Base-by-base conservation (phyloP, 2,329 filamentous ascomycete species). In the Dryadomyces quercivorus region DNA sequence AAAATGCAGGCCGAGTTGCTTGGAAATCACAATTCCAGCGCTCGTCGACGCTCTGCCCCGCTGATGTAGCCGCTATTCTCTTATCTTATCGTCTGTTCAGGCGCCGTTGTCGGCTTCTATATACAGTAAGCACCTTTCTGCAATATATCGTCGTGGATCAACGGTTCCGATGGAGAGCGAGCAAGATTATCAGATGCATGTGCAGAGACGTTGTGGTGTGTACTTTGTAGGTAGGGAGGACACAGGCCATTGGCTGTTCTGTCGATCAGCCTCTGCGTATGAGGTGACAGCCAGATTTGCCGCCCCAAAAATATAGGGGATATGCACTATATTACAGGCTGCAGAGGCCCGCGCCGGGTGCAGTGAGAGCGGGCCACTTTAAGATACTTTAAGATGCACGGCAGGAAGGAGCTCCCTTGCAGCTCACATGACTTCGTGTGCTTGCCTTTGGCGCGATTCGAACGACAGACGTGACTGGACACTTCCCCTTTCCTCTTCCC, bases 341-440 rank as follows among this genome's bases (percentile, higher is more conserved):
- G n/a, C n/a, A n/a, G n/a, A n/a, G n/a, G n/a, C n/a, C n/a, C n/a
- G n/a, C n/a, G n/a, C n/a, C n/a, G n/a, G n/a, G n/a, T n/a, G n/a
- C n/a, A n/a, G n/a, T n/a, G n/a, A n/a, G n/a, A n/a, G n/a, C n/a
- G n/a, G n/a, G n/a, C n/a, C n/a, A n/a, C n/a, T n/a, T n/a, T n/a
- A n/a, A n/a, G n/a, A n/a, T 31, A 31, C 26, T 31, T 31, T n/a
- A n/a, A n/a, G n/a, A n/a, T n/a, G n/a, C n/a, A n/a, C n/a, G n/a
- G 26, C 26, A 31, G 56, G 56, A 51, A 57, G 38, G 50, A 40
- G 52, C 15, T 48, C 44, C 52, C 56, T 53, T 59, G 57, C 57
- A 59, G 53, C 50, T 60, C 59, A 62, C 61, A 59, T 62, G 60
- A 59, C 56, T 62, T 59, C 56, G 58, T 46, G 57, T 56, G 53